phyloP scores from a whole-genome alignment of 768 basidiomycete genomes.

The Psilocybe tampanensis region DNA sequence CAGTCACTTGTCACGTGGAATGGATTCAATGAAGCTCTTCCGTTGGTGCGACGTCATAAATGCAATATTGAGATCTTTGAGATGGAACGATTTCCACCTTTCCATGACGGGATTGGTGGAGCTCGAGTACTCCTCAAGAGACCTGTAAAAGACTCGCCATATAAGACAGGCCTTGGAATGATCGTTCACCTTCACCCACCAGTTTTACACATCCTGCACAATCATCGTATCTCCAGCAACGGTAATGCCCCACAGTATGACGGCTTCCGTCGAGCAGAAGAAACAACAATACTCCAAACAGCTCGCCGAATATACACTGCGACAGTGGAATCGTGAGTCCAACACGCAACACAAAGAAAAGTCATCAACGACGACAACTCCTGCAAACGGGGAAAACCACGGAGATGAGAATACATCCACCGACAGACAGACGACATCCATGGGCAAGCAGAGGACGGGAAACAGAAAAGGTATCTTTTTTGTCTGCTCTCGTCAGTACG shows the following conservation, averaged over 20 bases:
- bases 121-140: conserved; percentile 12
- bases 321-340: conserved; percentile 38
- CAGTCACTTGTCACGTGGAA: conserved; percentile 17
- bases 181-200: not conserved
- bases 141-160: conserved; percentile 11
- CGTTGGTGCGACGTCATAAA: conserved; percentile 25
- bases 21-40: conserved; percentile 10
- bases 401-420: not conserved
- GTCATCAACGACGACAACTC: not conserved
- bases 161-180: conserved; percentile 15
- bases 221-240: conserved; percentile 2
- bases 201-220: not conserved
- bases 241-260: conserved; percentile 22
- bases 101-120: conserved; percentile 27
- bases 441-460: not conserved
- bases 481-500: not conserved
- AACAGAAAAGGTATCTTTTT: conserved; percentile 5
- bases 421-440: conserved; percentile 1
- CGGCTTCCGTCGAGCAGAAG: conserved; percentile 38
- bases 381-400: not conserved
- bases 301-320: conserved; percentile 42
- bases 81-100: conserved; percentile 13
- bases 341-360: conserved; percentile 6
- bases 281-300: conserved; percentile 41
- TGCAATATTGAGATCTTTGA: conserved; percentile 18